Conservation (phyloP, 2,329 filamentous ascomycete species). For the Conoideocrella luteorostrata region DNA sequence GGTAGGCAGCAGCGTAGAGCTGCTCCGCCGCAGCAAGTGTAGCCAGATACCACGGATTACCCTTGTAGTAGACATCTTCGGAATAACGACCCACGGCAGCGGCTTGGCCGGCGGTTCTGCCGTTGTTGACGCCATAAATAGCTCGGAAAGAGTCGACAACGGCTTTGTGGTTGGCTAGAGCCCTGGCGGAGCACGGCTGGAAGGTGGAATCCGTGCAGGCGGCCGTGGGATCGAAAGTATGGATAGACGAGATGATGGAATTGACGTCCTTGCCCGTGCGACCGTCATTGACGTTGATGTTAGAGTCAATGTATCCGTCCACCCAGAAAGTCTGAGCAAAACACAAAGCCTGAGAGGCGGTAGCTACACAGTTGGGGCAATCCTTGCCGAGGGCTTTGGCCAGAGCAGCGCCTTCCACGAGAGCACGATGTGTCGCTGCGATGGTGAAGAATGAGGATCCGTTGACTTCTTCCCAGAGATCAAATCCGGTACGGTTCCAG, state of each 20-base stretch:
- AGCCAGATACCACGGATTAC: conserved; percentile 76
- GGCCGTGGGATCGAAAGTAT: conserved; percentile 61
- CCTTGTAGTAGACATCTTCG: conserved; percentile 68
- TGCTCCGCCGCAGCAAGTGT: conserved; percentile 75
- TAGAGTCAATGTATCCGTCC: conserved; percentile 58
- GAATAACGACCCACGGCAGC: conserved; percentile 61
- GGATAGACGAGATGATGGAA: conserved; percentile 59
- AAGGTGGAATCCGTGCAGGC: conserved; percentile 66
- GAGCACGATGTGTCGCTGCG: conserved; percentile 61
- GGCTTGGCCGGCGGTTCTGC: conserved; percentile 52
- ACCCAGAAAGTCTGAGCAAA: conserved; percentile 71
- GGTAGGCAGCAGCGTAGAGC: conserved; percentile 68
- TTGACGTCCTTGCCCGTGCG: conserved; percentile 68
- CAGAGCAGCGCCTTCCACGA: conserved; percentile 60
- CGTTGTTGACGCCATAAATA: conserved; percentile 62
- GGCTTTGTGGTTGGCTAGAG: conserved; percentile 69
- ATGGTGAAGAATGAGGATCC: conserved; percentile 77
- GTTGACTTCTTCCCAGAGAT: conserved; percentile 77
- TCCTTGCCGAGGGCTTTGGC: conserved; percentile 56
- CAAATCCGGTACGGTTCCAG: conserved; percentile 61
- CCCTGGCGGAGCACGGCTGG: conserved; percentile 66
- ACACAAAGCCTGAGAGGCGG: conserved; percentile 66
- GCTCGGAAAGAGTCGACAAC: conserved; percentile 71
- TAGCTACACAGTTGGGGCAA: conserved; percentile 53
- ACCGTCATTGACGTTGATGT: conserved; percentile 57